A percentile compares a stretch with the other conserved stretches of the same genome.
phyloP scores from a whole-genome alignment of 306 rosid species.

The Fragaria nilgerrensis region DNA sequence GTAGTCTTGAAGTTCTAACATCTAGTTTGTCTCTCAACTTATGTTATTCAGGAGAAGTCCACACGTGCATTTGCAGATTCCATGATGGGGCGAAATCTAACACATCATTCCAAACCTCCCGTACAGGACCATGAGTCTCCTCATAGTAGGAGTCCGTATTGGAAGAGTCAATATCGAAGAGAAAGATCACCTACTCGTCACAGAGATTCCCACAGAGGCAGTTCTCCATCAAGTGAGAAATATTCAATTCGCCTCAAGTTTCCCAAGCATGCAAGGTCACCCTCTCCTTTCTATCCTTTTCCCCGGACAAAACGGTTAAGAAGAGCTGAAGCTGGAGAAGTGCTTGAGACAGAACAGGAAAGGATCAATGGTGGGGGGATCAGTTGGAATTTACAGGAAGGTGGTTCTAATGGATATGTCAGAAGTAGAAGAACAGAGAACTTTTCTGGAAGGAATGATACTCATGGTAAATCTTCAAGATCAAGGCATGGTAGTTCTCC shows the following conservation, averaged over 20 bases:
- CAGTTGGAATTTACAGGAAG: slow-evolving; percentile 31
- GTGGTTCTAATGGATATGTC: slow-evolving; percentile 43
- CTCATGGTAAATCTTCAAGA: slow-evolving; percentile 46
- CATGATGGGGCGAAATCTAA: slow-evolving; percentile 25
- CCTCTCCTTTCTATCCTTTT: slow-evolving; percentile 42
- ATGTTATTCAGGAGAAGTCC: background rate
- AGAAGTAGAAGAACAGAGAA: slow-evolving; percentile 48
- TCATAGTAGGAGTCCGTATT: slow-evolving; percentile 14
- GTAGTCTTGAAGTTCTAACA: background rate
- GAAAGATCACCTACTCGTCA: slow-evolving; percentile 40
- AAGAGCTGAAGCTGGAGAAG: slow-evolving; percentile 38
- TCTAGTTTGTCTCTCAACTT: background rate
- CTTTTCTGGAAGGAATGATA: slow-evolving; percentile 35
- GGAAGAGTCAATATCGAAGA: slow-evolving; percentile 31
- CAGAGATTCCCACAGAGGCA: slow-evolving; percentile 28
- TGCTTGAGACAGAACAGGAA: slow-evolving; percentile 23
- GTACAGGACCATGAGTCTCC: slow-evolving; percentile 17
- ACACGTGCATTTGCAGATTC: background rate
- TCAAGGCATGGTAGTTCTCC: slow-evolving; percentile 49
- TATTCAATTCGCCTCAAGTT: slow-evolving; percentile 23
- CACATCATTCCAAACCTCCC: slow-evolving; percentile 20
- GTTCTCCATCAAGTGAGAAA: slow-evolving; percentile 37
- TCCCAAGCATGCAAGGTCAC: slow-evolving; percentile 29
- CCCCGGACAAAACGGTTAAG: slow-evolving; percentile 51
- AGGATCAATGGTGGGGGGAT: slow-evolving; percentile 27